These are phyloP conservation scores for Acanthamoeba castellanii DNA, from an alignment of 208 protist species.

Conservation along the genomic window DNA sequence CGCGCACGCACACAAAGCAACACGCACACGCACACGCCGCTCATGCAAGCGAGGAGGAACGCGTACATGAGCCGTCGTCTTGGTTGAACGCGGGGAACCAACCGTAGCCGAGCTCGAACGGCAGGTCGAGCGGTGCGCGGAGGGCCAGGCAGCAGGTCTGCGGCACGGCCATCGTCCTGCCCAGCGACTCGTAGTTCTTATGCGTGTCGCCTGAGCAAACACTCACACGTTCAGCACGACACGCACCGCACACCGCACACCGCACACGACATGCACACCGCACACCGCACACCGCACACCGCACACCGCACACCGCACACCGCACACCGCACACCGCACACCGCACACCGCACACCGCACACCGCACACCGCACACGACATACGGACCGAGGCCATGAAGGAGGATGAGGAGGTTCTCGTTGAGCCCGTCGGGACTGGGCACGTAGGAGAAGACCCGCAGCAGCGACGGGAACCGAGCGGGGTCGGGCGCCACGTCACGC, in stretches of 20 bases:
- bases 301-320: no score
- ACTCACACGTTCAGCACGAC: background rate
- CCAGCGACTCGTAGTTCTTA: slow-evolving; percentile 35
- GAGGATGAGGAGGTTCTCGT: slow-evolving; percentile 67
- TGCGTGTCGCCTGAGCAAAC: slow-evolving; percentile 18
- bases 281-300: no score
- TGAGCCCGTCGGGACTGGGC: slow-evolving; percentile 52
- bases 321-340: no score
- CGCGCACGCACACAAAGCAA: background rate
- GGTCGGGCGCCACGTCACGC: background rate
- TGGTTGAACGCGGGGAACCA: slow-evolving; percentile 62
- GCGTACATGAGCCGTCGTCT: slow-evolving; percentile 53
- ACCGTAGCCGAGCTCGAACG: slow-evolving; percentile 43
- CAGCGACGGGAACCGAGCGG: background rate
- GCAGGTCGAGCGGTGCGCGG: slow-evolving; percentile 25
- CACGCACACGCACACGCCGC: background rate
- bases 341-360: no score
- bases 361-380: no score
- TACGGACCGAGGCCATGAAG: slow-evolving; percentile 41
- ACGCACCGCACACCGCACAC: background rate
- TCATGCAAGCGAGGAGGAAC: background rate
- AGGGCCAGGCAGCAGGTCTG: slow-evolving; percentile 55
- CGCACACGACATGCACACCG: no score
- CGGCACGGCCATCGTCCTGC: slow-evolving; percentile 32
- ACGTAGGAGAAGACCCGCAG: slow-evolving; percentile 16